Evolutionary conservation across 2,329 filamentous ascomycete species (phyloP).

Genomic region (Beauveria varroae): DNA sequence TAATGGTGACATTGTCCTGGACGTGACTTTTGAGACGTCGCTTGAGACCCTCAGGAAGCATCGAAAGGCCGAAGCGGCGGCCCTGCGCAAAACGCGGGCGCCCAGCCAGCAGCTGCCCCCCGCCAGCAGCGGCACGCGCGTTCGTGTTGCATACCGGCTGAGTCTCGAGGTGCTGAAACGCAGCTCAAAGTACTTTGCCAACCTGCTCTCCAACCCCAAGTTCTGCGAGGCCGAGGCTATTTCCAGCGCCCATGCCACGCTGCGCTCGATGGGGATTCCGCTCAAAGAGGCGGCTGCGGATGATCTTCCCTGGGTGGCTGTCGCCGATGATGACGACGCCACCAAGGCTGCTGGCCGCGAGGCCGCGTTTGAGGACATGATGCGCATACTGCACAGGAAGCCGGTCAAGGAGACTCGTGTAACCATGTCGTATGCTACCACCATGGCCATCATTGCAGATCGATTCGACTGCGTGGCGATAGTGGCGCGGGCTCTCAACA

Average conservation of each 20-base stretch:
- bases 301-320: constrained; percentile 55
- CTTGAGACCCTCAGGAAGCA: constrained; percentile 39
- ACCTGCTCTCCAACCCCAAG: constrained; percentile 53
- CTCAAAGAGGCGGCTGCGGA: constrained; percentile 39
- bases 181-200: constrained; percentile 63
- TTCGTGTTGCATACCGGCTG: constrained; percentile 51
- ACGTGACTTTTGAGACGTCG: constrained; percentile 57
- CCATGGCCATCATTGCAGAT: constrained; percentile 64
- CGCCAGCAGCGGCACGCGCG: constrained; percentile 26
- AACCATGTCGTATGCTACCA: constrained; percentile 56
- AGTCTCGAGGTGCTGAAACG: constrained; percentile 47
- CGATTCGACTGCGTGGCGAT: constrained; percentile 58
- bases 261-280: constrained; percentile 39
- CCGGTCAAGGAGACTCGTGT: constrained; percentile 31
- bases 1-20: constrained; percentile 57
- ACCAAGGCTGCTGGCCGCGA: constrained; percentile 54
- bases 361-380: constrained; percentile 57
- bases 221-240: constrained; percentile 57
- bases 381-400: constrained; percentile 56
- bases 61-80: constrained; percentile 30
- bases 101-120: constrained; percentile 21
- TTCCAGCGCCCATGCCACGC: constrained; percentile 38
- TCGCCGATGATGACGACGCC: constrained; percentile 62
- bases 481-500: constrained; percentile 46
- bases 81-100: constrained; percentile 22